Percentiles rank a stretch among this genome's conserved stretches.
phyloP scores from a whole-genome alignment of 345 rosid genomes.

The Eucalyptus cladocalyx region DNA sequence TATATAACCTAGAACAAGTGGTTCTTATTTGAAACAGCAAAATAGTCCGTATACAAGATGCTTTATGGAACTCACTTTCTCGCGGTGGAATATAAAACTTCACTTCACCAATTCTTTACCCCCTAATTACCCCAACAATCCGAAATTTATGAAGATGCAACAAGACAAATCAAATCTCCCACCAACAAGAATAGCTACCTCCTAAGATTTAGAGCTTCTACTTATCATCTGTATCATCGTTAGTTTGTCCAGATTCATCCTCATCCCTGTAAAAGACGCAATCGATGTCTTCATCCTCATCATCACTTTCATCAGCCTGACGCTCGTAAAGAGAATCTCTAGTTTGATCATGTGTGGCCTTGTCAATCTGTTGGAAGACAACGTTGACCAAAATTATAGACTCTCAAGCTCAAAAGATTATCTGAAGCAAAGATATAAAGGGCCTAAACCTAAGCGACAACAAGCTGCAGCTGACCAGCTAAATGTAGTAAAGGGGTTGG shows the following conservation, averaged over 20 bases:
- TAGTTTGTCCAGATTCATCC: conserved; percentile 65
- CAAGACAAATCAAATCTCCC: neutral
- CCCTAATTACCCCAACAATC: neutral
- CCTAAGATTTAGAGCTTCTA: neutral
- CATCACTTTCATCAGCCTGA: conserved; percentile 35
- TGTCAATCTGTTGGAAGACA: conserved; percentile 43
- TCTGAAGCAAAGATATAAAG: neutral
- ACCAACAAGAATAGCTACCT: neutral
- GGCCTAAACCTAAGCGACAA: conserved; percentile 54
- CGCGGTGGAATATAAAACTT: neutral
- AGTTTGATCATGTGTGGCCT: conserved; percentile 25
- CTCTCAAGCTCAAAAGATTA: neutral
- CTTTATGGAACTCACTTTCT: neutral
- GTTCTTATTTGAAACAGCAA: neutral
- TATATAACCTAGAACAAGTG: neutral
- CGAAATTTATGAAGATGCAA: neutral
- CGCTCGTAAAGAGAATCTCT: conserved; percentile 5
- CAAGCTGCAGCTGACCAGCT: conserved; percentile 72
- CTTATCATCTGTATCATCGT: conserved; percentile 28
- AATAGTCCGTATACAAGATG: neutral
- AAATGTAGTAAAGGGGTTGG: conserved; percentile 52
- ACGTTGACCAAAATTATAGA: neutral
- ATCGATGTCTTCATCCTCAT: conserved; percentile 42
- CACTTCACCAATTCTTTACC: neutral
- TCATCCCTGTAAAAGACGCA: conserved; percentile 45